Evolutionary conservation across 495 filamentous ascomycete species (phyloP), one percentile per base, ranked within the genome.

Genomic region (Aspergillus panamensis): DNA sequence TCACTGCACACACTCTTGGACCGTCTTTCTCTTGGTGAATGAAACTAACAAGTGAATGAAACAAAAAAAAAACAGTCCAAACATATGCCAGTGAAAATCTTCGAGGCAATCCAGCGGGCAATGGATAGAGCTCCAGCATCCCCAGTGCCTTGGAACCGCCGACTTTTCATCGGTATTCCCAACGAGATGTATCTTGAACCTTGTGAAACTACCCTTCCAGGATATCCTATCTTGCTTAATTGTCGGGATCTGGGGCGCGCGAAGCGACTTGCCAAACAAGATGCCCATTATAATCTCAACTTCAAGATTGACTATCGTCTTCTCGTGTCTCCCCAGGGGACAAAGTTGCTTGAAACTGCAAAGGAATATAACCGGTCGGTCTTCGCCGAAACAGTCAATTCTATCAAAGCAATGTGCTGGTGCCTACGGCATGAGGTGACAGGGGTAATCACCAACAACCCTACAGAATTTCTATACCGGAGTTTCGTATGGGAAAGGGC

Each of bases 281-380:
- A 39, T 39, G 14, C 10, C 14, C 10, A 39, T 10, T 39, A 39
- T 39, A 3, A 39, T 3, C 10, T 39, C 35, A 10, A 39, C 35
- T 39, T 39, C 35, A 39, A 39, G 35, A 10, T 39, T 39, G 35
- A 39, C 14, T 39, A n/a, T 8, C 35, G 35, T 39, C 1, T 39
- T n/a, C 35, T 39, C 10, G 10, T 39, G 8, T 39, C 35, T 39
- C 35, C 35, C 35, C 35, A 39, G 35, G 35, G 35, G 35, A 10
- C 14, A 6, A 39, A 39, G 8, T 39, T 39, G 35, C 35, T 39
- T 13, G 35, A 10, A 39, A 8, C 10, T n/a, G n/a, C 33, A 53
- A 51, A 21, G 42, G 53, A 30, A 30, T 68, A 3, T 32, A 10
- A n/a, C 10, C 35, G 35, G 10, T 10, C 35, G 8, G 35, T 39